A percentile compares a stretch with the other conserved stretches of the same genome.
Conservation (phyloP, 495 filamentous ascomycete species). For the Hypoxylon rickii region DNA sequence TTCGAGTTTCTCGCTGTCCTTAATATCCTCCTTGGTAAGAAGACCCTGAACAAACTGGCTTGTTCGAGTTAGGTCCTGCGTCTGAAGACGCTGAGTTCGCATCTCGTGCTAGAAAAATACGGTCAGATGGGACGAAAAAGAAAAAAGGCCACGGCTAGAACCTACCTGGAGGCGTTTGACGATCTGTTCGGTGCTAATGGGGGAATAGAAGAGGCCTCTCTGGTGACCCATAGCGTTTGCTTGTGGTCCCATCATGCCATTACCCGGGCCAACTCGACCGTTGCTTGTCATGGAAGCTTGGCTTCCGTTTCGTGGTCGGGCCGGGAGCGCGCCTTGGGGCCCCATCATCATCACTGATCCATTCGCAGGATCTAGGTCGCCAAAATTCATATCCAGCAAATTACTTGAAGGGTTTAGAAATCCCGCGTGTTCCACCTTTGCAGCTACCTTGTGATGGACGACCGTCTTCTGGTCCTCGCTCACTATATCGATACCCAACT, state of each 20-base stretch:
- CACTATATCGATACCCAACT: conserved; percentile 96
- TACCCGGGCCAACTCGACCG: conserved; percentile 52
- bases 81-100: conserved; percentile 83
- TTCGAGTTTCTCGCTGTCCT: conserved; percentile 60
- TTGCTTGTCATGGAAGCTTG: conserved; percentile 69
- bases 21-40: conserved; percentile 71
- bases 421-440: conserved; percentile 93
- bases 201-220: conserved; percentile 74
- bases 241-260: conserved; percentile 59
- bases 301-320: conserved; percentile 71
- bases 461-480: conserved; percentile 98
- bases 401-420: conserved; percentile 68
- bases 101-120: conserved; percentile 70
- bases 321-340: conserved; percentile 52
- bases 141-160: conserved; percentile 18
- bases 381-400: conserved; percentile 85
- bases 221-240: conserved; percentile 48
- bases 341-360: conserved; percentile 65
- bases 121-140: conserved; percentile 14
- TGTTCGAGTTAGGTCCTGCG: conserved; percentile 79
- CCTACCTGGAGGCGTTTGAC: conserved; percentile 92
- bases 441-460: conserved; percentile 96
- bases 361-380: conserved; percentile 78
- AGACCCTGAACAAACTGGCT: conserved; percentile 78
- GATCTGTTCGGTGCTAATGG: conserved; percentile 91